Evolutionary conservation across 2,329 filamentous ascomycete species (phyloP), one percentile per base, ranked within the genome.

Genomic region (Cyphellophora attinorum): DNA sequence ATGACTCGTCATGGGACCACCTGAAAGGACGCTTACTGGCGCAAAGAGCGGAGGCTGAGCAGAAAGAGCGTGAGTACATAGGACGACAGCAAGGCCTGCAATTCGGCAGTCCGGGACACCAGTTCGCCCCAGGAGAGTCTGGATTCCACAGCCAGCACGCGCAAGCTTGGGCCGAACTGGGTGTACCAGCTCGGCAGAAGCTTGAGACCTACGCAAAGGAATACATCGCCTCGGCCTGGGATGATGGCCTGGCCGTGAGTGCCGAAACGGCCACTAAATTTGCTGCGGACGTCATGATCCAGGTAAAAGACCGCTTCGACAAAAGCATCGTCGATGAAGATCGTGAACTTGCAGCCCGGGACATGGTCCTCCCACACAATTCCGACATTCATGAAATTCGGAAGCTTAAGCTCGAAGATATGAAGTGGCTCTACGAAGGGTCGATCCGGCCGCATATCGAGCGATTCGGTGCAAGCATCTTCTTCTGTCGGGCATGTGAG

Each of bases 381-480:
- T 65, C 72, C 5, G 72, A 67, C 47, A 74, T 68, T 16, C 18
- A 37, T 10, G 29, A 31, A 8, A 39, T 21, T 33, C 68, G 74
- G 52, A 78, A 70, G 51, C 63, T 89, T 34, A 81, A 79, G 1
- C 60, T 91, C 46, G 83, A 89, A 52, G 85, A 88, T 51, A 86
- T 91, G 82, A 88, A 82, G 56, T 89, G 80, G 76, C 64, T 88
- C 18, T 88, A 82, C 53, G 82, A 88, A 50, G 74, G 73, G 46
- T 86, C 85, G 54, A 68, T 91, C 52, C 83, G 77, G 50, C 74
- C 75, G 15, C 59, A 75, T 35, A 84, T 79, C 3, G 79, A 85
- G 42, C 59, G 64, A 29, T 68, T 70, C 47, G 68, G 76, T 46
- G 81, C 77, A 50, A 81, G 88, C 36, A 60, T 88, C 6, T 91